phyloP scores from a whole-genome alignment of 768 basidiomycete species.

The Boletus insuetus region DNA sequence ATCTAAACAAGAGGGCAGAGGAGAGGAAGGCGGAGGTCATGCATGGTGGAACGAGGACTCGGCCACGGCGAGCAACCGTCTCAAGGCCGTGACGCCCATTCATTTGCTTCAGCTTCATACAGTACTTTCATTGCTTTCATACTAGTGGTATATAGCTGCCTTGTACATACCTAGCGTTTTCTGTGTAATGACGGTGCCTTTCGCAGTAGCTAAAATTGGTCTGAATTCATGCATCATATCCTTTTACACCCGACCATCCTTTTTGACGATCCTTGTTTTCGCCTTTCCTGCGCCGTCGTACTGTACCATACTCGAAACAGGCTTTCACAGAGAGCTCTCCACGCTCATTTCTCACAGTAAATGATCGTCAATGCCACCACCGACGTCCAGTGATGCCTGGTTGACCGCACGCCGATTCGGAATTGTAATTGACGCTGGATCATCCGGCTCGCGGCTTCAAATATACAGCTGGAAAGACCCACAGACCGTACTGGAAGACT shows the following conservation, averaged over 20 bases:
- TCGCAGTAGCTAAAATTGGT: too few relatives aligned
- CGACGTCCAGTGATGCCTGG: conserved; percentile 70
- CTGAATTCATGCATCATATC: not conserved
- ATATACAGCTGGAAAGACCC: conserved; percentile 97
- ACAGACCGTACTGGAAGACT: conserved; percentile 51
- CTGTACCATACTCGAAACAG: conserved; percentile 12
- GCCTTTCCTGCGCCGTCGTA: not conserved
- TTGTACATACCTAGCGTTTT: conserved; percentile 5
- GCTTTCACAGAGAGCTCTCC: conserved; percentile 19
- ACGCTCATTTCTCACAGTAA: conserved; percentile 25
- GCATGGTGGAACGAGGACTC: conserved; percentile 30
- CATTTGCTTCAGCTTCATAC: conserved; percentile 10
- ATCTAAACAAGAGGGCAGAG: conserved; percentile 28
- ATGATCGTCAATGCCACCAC: conserved; percentile 65
- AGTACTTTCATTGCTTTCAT: not conserved
- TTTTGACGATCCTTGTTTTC: not conserved
- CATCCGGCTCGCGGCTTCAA: conserved; percentile 92
- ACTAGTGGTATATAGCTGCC: not conserved
- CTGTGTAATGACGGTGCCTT: not conserved
- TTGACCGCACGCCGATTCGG: conserved; percentile 80
- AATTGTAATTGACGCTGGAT: conserved; percentile 97
- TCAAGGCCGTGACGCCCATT: conserved; percentile 12
- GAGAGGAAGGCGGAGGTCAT: conserved; percentile 20
- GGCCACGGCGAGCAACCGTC: conserved; percentile 23
- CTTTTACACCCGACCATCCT: not conserved